Conservation (phyloP, 2,329 filamentous ascomycete species). For the Colletotrichum brevisporum region DNA sequence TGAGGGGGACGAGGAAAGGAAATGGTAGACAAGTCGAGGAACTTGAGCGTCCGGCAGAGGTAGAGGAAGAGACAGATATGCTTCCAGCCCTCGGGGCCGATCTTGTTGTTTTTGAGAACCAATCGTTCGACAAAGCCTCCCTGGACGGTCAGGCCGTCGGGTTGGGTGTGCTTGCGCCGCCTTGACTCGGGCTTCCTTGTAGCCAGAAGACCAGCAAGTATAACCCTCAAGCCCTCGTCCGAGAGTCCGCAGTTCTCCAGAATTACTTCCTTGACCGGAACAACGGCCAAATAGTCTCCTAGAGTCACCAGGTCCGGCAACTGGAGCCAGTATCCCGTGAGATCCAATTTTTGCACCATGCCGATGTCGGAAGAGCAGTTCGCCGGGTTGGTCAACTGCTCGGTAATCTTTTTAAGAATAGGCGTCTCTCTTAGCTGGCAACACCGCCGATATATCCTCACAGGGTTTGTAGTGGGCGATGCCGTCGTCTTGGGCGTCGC, state of each 20-base stretch:
- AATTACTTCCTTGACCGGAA: slow-evolving; percentile 88
- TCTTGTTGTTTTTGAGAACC: slow-evolving; percentile 91
- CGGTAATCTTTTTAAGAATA: slow-evolving; percentile 90
- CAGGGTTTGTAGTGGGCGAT: slow-evolving; percentile 86
- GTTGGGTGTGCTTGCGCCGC: slow-evolving; percentile 59
- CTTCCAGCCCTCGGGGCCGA: slow-evolving; percentile 90
- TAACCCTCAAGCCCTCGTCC: slow-evolving; percentile 88
- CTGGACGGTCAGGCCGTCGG: slow-evolving; percentile 60
- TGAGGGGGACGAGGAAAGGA: slow-evolving; percentile 71
- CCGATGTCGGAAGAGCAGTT: slow-evolving; percentile 77
- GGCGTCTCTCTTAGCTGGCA: slow-evolving; percentile 95
- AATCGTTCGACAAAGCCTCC: slow-evolving; percentile 88
- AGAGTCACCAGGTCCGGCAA: slow-evolving; percentile 87
- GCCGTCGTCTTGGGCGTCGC: slow-evolving; percentile 70
- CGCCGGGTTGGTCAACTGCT: slow-evolving; percentile 83
- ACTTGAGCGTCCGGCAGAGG: slow-evolving; percentile 88
- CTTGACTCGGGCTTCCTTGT: slow-evolving; percentile 77
- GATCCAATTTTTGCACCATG: slow-evolving; percentile 85
- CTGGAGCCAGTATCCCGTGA: slow-evolving; percentile 88
- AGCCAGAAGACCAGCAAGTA: slow-evolving; percentile 87
- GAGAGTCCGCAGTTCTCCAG: slow-evolving; percentile 89
- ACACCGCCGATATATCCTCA: slow-evolving; percentile 92
- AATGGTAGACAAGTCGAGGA: slow-evolving; percentile 88
- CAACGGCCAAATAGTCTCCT: slow-evolving; percentile 93
- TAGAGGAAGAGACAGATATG: slow-evolving; percentile 91